phyloP scores from a whole-genome alignment of 139 green algal species.

The Picochlorum sp. region DNA sequence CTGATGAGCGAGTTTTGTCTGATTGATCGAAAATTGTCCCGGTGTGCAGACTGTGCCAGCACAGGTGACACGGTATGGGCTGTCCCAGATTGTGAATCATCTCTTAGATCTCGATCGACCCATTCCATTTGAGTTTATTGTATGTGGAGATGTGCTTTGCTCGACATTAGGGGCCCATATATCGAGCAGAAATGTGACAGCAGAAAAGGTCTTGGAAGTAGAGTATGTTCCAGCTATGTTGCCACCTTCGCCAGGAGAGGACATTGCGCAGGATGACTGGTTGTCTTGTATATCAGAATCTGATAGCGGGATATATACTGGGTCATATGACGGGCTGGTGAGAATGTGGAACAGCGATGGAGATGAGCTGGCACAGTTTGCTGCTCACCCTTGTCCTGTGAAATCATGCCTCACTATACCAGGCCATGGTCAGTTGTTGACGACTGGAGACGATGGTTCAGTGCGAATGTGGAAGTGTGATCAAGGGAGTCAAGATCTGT shows the following conservation, averaged over 20 bases:
- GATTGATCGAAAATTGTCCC: not conserved
- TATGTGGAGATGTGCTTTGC: conserved; percentile 78
- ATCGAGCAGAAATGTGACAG: conserved; percentile 53
- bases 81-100: conserved; percentile 96
- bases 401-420: conserved; percentile 21
- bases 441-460: conserved; percentile 33
- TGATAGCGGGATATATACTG: conserved; percentile 4
- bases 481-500: not conserved
- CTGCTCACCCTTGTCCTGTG: conserved; percentile 26
- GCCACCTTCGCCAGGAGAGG: conserved; percentile 55
- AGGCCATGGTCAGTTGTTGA: conserved; percentile 33
- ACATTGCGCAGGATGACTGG: conserved; percentile 39
- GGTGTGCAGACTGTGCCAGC: conserved; percentile 68
- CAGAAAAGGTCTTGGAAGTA: conserved; percentile 73
- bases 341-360: conserved; percentile 12
- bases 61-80: conserved; percentile 78
- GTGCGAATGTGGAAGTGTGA: conserved; percentile 16
- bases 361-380: conserved; percentile 14
- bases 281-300: conserved; percentile 9
- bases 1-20: not conserved
- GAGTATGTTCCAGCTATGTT: conserved; percentile 87
- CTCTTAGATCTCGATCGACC: conserved; percentile 71
- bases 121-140: conserved; percentile 89
- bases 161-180: conserved; percentile 72
- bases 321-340: conserved; percentile 24